Evolutionary conservation across 768 basidiomycete genomes (phyloP), one percentile per base, ranked within the genome.

Genomic region (Rossbeevera mucosa): DNA sequence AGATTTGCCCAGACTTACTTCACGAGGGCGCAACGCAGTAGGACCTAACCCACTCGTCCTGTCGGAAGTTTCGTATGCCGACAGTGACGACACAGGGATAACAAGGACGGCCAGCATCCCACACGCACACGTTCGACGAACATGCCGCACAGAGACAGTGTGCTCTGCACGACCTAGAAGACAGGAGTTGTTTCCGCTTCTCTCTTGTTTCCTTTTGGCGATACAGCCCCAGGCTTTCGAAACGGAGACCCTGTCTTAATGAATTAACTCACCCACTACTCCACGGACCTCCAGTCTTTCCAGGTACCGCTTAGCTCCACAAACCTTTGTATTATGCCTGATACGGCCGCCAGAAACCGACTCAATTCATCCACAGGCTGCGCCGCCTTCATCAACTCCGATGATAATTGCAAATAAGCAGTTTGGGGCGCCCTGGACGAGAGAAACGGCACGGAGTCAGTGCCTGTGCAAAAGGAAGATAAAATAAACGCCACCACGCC

Each of bases 381-480:
- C 64, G 57, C 61, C 54, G 57, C 56, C 43, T 64, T 43, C 36
- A 52, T 49, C 47, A 53, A 43, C 40, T 47, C 38, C 56, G 50
- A 61, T 61, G 52, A 44, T 26, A 38, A 64, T 64, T 64, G 59
- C 25, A 67, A 64, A 64, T 50, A 44, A 40, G 5, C n/a, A 38
- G 41, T 42, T 42, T 11, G 42, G n/a, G 54, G 53, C 29, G 62
- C n/a, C 36, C 36, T 11, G 51, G 51, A 59, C 50, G 57, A 59
- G 55, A 42, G 52, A 61, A 20, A 59, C 48, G 47, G 62, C 64
- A 65, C 57, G 64, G 62, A 63, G 64, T 57, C 54, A 41, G 42
- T 38, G 36, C n/a, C 28, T 50, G 50, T 42, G 41, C 41, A 18
- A 38, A 38, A 38, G 18, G 21, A 14, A 21, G 22, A 30, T 12